Evolutionary conservation across 208 protist genomes (phyloP).

Genomic region (Trypanosoma brucei): DNA sequence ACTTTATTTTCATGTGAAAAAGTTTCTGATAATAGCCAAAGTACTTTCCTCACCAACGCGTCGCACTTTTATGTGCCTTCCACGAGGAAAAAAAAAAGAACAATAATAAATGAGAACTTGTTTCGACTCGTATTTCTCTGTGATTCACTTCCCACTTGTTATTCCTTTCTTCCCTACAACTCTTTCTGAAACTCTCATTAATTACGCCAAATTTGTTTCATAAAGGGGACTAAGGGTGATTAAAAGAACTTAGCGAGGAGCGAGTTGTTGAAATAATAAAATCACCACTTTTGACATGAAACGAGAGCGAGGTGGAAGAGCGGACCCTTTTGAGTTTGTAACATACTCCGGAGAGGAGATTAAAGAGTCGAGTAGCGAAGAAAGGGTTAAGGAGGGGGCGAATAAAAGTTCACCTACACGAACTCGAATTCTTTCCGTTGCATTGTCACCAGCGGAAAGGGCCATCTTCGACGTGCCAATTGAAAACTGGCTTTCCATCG

Average conservation of each 20-base stretch:
- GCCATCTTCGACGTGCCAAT: conserved; percentile 31
- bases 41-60: too few relatives aligned
- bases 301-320: background rate
- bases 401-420: conserved; percentile 7
- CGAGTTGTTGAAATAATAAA: background rate
- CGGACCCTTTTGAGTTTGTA: conserved; percentile 1
- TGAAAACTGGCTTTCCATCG: conserved; percentile 25
- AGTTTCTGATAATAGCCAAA: too few relatives aligned
- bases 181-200: too few relatives aligned
- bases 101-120: too few relatives aligned
- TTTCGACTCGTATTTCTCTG: too few relatives aligned
- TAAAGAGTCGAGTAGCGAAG: background rate
- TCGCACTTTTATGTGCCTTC: too few relatives aligned
- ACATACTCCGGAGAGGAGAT: conserved; percentile 17
- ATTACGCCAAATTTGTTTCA: background rate
- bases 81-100: too few relatives aligned
- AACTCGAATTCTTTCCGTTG: conserved; percentile 12
- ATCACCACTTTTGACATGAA: background rate
- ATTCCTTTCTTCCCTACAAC: too few relatives aligned
- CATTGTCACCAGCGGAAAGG: conserved; percentile 26
- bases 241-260: background rate
- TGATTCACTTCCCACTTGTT: too few relatives aligned
- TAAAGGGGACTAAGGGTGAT: background rate
- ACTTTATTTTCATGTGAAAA: too few relatives aligned
- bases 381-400: background rate